Evolutionary conservation across 2,329 filamentous ascomycete genomes (phyloP).

Genomic region (Trichoderma gracile): DNA sequence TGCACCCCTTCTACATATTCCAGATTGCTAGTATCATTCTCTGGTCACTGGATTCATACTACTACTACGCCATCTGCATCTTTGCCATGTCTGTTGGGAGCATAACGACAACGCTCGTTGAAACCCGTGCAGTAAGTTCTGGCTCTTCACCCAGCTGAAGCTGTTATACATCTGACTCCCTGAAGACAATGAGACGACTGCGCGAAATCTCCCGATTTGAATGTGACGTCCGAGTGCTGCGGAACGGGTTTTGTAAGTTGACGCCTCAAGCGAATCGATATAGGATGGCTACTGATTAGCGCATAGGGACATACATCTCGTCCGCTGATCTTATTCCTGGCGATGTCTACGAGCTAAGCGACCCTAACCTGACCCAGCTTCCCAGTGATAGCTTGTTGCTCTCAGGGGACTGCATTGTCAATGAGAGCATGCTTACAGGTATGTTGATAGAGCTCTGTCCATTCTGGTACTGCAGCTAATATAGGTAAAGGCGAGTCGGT

Average conservation of each 20-base stretch:
- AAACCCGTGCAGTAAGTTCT: constrained; percentile 73
- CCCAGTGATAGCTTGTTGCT: constrained; percentile 90
- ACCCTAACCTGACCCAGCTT: constrained; percentile 83
- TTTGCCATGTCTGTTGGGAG: constrained; percentile 93
- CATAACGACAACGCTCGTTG: constrained; percentile 83
- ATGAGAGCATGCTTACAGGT: constrained; percentile 95
- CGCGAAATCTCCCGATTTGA: constrained; percentile 93
- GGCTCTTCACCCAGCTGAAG: background rate
- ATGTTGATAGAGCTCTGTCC: constrained; percentile 41
- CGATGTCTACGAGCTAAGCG: constrained; percentile 95
- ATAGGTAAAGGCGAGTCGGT: constrained; percentile 74
- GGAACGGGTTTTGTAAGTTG: constrained; percentile 85
- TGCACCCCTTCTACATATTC: constrained; percentile 98
- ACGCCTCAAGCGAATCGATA: background rate
- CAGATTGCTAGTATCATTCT: constrained; percentile 91
- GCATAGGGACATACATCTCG: constrained; percentile 70
- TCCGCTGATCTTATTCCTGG: constrained; percentile 91
- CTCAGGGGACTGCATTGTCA: constrained; percentile 95
- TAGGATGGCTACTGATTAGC: background rate
- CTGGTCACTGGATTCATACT: constrained; percentile 96
- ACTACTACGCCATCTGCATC: constrained; percentile 95
- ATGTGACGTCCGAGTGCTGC: constrained; percentile 88
- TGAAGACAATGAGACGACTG: constrained; percentile 80
- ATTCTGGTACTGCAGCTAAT: constrained; percentile 18
- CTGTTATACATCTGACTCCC: constrained; percentile 9